Evolutionary conservation across 176 grass and related monocot species (phyloP).

Genomic region (Poa pratensis): DNA sequence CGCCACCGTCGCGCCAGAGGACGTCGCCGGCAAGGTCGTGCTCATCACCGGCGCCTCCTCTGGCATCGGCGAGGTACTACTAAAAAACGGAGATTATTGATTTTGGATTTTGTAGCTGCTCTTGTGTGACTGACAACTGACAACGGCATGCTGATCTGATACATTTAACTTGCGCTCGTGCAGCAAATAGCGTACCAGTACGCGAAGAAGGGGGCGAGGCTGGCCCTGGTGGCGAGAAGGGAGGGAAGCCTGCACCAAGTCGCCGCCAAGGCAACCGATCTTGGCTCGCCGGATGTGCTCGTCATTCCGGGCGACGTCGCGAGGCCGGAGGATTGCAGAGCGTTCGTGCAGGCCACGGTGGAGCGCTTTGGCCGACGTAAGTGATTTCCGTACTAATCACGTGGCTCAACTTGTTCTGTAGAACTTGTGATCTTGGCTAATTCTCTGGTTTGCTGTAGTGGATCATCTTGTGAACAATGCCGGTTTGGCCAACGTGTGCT

Average conservation of each 20-base stretch:
- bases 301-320: constrained; percentile 50
- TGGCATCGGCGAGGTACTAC: constrained; percentile 65
- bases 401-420: background rate
- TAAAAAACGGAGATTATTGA: background rate
- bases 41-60: constrained; percentile 73
- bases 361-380: constrained; percentile 58
- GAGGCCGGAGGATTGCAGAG: constrained; percentile 47
- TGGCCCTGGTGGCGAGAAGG: constrained; percentile 55
- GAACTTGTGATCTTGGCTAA: background rate
- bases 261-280: constrained; percentile 17
- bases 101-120: background rate
- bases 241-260: constrained; percentile 52
- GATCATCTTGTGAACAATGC: constrained; percentile 81
- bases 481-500: constrained; percentile 49
- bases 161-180: background rate
- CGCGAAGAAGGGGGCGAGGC: constrained; percentile 52
- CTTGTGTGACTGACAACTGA: background rate
- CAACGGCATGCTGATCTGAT: background rate
- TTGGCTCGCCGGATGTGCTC: constrained; percentile 57
- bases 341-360: constrained; percentile 54
- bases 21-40: constrained; percentile 63
- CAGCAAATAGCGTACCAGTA: constrained; percentile 78
- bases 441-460: constrained; percentile 39
- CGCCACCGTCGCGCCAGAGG: constrained; percentile 50
- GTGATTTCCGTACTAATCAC: background rate